Evolutionary conservation across 371 early-diverging fungal genomes (phyloP), one percentile per base, ranked within the genome.

Genomic region (Mortierella sp.): DNA sequence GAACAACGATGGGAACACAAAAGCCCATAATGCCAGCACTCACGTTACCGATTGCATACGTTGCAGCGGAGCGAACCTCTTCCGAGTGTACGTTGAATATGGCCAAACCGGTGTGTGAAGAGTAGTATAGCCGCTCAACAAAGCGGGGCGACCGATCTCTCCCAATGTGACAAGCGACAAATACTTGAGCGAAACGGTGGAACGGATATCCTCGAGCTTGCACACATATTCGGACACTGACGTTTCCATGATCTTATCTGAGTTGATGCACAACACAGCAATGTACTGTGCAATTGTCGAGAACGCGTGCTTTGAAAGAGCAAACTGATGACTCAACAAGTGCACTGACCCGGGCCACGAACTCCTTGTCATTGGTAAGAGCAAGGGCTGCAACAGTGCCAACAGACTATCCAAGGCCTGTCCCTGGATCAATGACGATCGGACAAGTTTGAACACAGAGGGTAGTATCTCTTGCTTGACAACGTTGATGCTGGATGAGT

Each of bases 61-160:
- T 94, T 34, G 95, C 93, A 6, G 95, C 93, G 59, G 92, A 88
- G 50, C 93, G 92, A 61, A 93, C 82, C 81, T 93, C 94, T 67
- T 95, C 96, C 1, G 90, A 89, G 38, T 86, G 88, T 10, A 87
- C 82, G n/a, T 72, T 76, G 69, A 93, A 92, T 51, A 91, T 79
- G 0, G 61, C 69, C 28, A 91, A 21, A 93, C 82, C 28, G 84
- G 82, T 10, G 81, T 78, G 50, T 91, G 87, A 24, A 95, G 54
- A 28, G 46, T 58, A 16, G 41, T 38, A 28, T 71, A 61, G 9
- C 54, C 47, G n/a, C 42, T 61, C 41, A 67, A 82, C 62, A 84
- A 91, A 87, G 84, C 81, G 69, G 85, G 84, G 27, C 92, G 88
- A 50, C 95, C 95, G 62, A 94, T 86, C 73, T 92, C 94, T 38